Base-by-base conservation (phyloP, 495 filamentous ascomycete genomes). In the Xylaria longipes region DNA sequence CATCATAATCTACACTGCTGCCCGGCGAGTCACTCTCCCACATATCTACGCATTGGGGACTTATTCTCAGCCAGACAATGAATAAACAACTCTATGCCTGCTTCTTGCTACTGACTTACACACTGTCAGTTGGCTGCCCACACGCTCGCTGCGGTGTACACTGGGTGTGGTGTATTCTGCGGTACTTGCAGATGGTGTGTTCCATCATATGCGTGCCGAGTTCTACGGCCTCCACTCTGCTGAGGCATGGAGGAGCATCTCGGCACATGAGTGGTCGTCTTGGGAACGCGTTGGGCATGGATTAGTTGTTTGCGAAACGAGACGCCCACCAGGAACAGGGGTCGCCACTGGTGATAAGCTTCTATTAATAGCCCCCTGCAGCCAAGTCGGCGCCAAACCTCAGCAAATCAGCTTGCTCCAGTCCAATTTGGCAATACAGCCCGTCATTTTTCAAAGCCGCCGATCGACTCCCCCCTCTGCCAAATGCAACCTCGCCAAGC, bases 301-400 rank as follows among this genome's bases (percentile, higher is more conserved):
- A 56, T 64, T 71, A 57, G 69, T 70, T 70, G 75, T 79, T 77
- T 79, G 77, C 77, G 77, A 77, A 75, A 77, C 77, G 69, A 78
- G 76, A 77, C 75, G 70, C 35, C 74, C 69, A 73, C 48, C 62
- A 60, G 39, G 33, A 50, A 60, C 69, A 66, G 72, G 75, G 72
- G 73, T 71, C 58, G 75, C 67, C 70, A 70, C 68, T 75, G 58
- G 71, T 75, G 68, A 68, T 65, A 33, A 67, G 61, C 50, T 72
- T 72, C 77, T 79, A 79, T 75, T 75, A 79, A 79, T 79, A 79
- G 77, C 62, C 50, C 29, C 73, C 69, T 76, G 76, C 77, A 78
- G 66, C 69, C 54, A 68, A 71, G 72, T 75, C 72, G 77, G 77
- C 77, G 77, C 77, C 70, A 75, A 79, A 11, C 45, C 14, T 58